Conservation (phyloP, 805 yeast species). For the Pichia ethanolica region DNA sequence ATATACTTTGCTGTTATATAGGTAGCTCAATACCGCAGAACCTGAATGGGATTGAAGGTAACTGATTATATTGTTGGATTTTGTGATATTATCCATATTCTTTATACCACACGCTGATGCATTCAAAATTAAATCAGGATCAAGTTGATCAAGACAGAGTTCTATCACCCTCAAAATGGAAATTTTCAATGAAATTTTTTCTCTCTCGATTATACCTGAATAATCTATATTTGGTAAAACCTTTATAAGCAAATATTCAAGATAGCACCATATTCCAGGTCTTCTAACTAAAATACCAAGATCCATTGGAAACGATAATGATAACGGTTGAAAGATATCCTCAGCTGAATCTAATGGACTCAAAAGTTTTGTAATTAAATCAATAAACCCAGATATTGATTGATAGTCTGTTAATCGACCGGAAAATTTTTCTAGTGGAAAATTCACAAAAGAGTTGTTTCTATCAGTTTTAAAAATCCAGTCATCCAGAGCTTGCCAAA, state of each 20-base stretch:
- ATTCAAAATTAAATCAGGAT: conserved; percentile 43
- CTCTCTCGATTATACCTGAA: conserved; percentile 27
- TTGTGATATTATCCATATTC: conserved; percentile 42
- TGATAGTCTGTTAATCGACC: conserved; percentile 7
- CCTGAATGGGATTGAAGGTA: conserved; percentile 67
- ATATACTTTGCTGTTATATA: conserved; percentile 55
- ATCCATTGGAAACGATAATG: conserved; percentile 50
- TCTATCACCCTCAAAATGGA: conserved; percentile 46
- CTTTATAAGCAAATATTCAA: conserved; percentile 63
- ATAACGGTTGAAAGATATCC: conserved; percentile 32
- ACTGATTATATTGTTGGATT: conserved; percentile 31
- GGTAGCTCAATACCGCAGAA: conserved; percentile 49
- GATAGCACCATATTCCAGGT: conserved; percentile 72
- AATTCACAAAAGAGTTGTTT: conserved; percentile 10
- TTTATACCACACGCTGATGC: conserved; percentile 38
- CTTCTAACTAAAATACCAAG: conserved; percentile 57
- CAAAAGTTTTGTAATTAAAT: conserved; percentile 37
- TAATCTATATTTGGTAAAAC: conserved; percentile 50
- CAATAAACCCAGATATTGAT: conserved; percentile 44
- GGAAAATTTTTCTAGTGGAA: conserved; percentile 31
- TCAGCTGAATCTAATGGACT: conserved; percentile 24
- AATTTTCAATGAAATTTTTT: conserved; percentile 41
- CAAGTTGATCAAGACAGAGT: conserved; percentile 42
- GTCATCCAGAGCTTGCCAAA: conserved; percentile 66
- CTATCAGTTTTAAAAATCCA: conserved; percentile 47